Conservation (phyloP, 305 asterid species). For the Solanum aculeatissimum region DNA sequence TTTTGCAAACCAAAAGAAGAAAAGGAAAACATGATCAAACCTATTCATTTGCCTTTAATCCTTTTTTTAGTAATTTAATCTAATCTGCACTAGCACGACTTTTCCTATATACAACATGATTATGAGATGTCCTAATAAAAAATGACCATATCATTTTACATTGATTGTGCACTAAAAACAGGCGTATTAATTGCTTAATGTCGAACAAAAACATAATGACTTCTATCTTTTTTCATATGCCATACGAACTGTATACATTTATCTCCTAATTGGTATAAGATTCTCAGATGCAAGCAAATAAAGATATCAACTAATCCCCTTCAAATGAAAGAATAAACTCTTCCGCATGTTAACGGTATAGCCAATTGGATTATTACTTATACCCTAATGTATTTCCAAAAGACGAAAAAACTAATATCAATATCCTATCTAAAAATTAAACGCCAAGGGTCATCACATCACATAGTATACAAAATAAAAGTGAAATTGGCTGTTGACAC, state of each 20-base stretch:
- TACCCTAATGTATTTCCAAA: neutral
- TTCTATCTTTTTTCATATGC: neutral
- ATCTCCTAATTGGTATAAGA: neutral
- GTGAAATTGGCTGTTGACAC: neutral
- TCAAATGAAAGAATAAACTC: neutral
- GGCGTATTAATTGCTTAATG: too few relatives aligned
- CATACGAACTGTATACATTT: neutral
- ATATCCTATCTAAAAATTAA: neutral
- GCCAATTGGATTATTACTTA: neutral
- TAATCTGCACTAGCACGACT: too few relatives aligned
- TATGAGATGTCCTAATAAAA: neutral
- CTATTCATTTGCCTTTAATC: too few relatives aligned
- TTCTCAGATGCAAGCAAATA: neutral
- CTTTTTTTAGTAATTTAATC: too few relatives aligned
- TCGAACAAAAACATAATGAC: too few relatives aligned
- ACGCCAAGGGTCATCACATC: neutral
- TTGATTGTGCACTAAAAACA: neutral
- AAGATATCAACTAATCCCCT: neutral
- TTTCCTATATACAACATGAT: too few relatives aligned
- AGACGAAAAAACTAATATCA: neutral
- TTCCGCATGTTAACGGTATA: neutral
- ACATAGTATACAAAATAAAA: neutral
- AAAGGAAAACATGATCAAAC: too few relatives aligned
- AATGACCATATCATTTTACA: neutral
- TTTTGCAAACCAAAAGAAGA: too few relatives aligned